Evolutionary conservation across 148 eudicot genomes (phyloP), one percentile per base, ranked within the genome.

Genomic region (Rhododendron molle): DNA sequence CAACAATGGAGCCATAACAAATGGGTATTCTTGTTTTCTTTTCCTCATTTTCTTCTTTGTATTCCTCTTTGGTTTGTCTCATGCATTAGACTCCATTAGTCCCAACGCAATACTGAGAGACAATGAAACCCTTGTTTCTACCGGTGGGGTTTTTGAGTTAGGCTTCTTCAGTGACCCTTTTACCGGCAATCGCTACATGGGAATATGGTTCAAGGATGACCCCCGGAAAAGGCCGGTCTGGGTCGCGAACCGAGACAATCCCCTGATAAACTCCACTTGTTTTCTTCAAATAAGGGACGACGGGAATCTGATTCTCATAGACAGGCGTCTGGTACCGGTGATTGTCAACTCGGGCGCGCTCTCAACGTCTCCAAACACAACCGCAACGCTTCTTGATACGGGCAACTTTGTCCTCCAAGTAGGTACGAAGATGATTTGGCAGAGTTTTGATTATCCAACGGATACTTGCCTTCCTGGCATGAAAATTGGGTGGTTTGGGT

Each of bases 401-500:
- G 82, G 82, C 6, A 79, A 79, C 23, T 79, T 79, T n/a, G 38
- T 79, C 16, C 82, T 79, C 28, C 36, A 30, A 47, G 36, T 0
- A 15, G 60, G 82, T 7, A 13, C 15, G 3, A 13, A 30, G 10
- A 4, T 47, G 20, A 7, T 79, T 11, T 79, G 82, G 82, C 82
- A 79, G 38, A 79, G 82, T 30, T 79, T 79, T 52, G 36, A 46
- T 84, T 32, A 47, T 47, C 82, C 82, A 12, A 47, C 62, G 11
- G 82, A 79, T 79, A 79, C 82, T 10, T 79, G 12, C 30, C 82
- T 79, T 46, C 82, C 82, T 1, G 82, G 82, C 58, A 79, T 79
- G 82, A 47, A 79, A 15, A 23, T 79, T 26, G 82, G 82, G 8
- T 79, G 82, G 82, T 79, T 49, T 6, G 82, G 56, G 6, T 49